Evolutionary conservation across 2,329 filamentous ascomycete species (phyloP).

Genomic region (Dendryphion nanum): DNA sequence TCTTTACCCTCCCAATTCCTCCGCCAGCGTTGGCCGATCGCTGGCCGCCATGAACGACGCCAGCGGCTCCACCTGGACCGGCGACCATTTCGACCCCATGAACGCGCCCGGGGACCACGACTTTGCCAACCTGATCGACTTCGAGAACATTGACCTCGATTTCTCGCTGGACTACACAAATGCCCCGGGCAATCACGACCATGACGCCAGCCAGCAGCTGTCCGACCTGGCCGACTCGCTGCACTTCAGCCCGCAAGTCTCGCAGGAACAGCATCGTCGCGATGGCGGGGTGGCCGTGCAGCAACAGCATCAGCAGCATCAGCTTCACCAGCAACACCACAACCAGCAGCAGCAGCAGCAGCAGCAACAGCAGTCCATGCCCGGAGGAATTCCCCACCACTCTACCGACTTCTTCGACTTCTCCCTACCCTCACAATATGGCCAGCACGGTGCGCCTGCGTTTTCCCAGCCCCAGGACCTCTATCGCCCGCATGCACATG

Average conservation of each 20-base stretch:
- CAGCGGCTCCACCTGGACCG: conserved; percentile 38
- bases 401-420: conserved; percentile 36
- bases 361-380: conserved; percentile 4
- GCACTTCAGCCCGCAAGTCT: conserved; percentile 27
- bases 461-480: conserved; percentile 43
- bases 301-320: conserved; percentile 3
- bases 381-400: conserved; percentile 17
- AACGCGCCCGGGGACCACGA: conserved; percentile 40
- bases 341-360: conserved; percentile 9
- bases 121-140: conserved; percentile 45
- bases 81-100: conserved; percentile 43
- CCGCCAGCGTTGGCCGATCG: background rate
- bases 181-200: conserved; percentile 11
- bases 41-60: conserved; percentile 29
- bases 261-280: conserved; percentile 18
- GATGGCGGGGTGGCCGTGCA: conserved; percentile 8
- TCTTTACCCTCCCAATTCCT: conserved; percentile 1
- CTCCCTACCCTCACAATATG: conserved; percentile 27
- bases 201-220: conserved; percentile 23
- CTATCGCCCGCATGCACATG: conserved; percentile 57
- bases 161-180: conserved; percentile 28
- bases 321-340: conserved; percentile 12
- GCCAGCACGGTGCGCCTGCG: conserved; percentile 35
- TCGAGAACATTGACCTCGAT: conserved; percentile 32
- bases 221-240: conserved; percentile 32